Evolutionary conservation across 768 basidiomycete genomes (phyloP), one percentile per base, ranked within the genome.

Genomic region (Scleroderma bovista): DNA sequence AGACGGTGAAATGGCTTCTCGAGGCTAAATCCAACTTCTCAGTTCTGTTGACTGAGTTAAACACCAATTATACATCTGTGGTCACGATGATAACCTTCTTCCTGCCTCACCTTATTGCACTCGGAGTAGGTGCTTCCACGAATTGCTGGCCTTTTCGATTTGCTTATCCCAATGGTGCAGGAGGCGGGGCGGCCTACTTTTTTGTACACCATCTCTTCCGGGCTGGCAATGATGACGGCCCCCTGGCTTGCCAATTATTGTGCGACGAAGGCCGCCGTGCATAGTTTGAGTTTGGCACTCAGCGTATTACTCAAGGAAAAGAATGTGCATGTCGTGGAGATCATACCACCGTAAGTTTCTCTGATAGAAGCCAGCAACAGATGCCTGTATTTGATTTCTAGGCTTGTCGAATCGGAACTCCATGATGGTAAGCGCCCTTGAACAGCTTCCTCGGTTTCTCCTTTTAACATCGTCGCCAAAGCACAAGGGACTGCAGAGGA

Each of bases 391-490:
- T 32, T 46, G 40, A 23, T 51, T 40, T 22, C 10, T 47, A 81
- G 79, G 11, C 68, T 83, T 9, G 78, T 80, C 9, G 81, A 83
- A 62, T 81, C 79, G 3, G 81, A 83, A 56, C 65, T 83, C 26
- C 80, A 84, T 56, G 80, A 81, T 54, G 69, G 80, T 79, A 55
- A 43, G 41, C 20, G 10, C 55, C 58, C 3, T 33, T 20, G n/a
- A 42, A 9, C 1, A 19, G 9, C 41, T 3, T 34, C 10, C 3
- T 43, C 37, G 13, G 3, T 24, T 33, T 15, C 24, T 32, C 34
- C 46, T 60, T 72, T 43, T 82, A 77, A 78, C 77, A 81, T 36
- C 17, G 19, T 26, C 19, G 74, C 74, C 77, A 0, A 51, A 82
- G 81, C 74, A 37, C 74, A 81, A 60, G 80, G 78, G 42, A 80